Percentiles rank a stretch among this genome's conserved stretches.
phyloP scores from a whole-genome alignment of 805 yeast genomes.

The Huiozyma naganishii region DNA sequence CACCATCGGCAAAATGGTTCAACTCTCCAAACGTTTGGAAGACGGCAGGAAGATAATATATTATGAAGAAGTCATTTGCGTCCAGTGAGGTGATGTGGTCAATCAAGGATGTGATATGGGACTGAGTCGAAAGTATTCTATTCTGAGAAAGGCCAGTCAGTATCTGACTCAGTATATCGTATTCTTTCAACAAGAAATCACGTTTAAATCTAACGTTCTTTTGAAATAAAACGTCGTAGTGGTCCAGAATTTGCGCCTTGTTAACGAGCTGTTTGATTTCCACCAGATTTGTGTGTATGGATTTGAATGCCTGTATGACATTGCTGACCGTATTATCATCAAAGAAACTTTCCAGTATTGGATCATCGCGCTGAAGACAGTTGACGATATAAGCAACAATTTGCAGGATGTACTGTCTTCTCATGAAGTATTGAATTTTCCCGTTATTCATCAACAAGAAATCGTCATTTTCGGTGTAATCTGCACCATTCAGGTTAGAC shows the following conservation, averaged over 20 bases:
- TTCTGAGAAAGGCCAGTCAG: constrained; percentile 40
- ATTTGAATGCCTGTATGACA: constrained; percentile 44
- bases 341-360: constrained; percentile 9
- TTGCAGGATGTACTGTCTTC: constrained; percentile 67
- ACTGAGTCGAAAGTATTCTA: constrained; percentile 25
- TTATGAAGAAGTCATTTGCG: constrained; percentile 50
- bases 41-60: constrained; percentile 57
- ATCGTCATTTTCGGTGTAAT: constrained; percentile 7
- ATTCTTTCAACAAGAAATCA: constrained; percentile 51
- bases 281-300: constrained; percentile 45
- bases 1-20: constrained; percentile 29
- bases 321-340: constrained; percentile 26
- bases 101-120: constrained; percentile 31
- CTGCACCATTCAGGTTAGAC: constrained; percentile 23
- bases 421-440: constrained; percentile 51
- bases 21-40: constrained; percentile 35
- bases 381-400: constrained; percentile 37
- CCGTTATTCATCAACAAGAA: constrained; percentile 44
- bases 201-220: constrained; percentile 48
- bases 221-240: constrained; percentile 34
- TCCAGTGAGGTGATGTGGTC: constrained; percentile 38
- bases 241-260: constrained; percentile 44
- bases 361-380: constrained; percentile 10
- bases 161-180: constrained; percentile 62
- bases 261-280: constrained; percentile 43